These are phyloP conservation scores for Caryopteris hybrid DNA, from an alignment of 305 asterid genomes.

Conservation along the genomic window DNA sequence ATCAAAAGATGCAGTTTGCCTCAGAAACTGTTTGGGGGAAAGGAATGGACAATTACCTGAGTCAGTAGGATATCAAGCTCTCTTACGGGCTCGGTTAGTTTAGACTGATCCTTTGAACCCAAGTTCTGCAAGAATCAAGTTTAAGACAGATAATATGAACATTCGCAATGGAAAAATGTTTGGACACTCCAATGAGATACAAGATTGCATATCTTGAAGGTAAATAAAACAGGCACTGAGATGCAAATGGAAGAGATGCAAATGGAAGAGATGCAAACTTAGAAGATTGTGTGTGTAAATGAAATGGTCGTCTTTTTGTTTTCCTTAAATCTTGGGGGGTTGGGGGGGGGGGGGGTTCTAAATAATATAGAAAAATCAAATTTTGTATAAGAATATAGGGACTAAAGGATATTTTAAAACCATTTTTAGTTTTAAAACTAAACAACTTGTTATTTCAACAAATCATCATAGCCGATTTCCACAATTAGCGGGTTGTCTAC, in stretches of 20 bases:
- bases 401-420: no score
- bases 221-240: neutral
- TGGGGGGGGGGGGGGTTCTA: no score
- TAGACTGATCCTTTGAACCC: constrained; percentile 72
- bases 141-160: neutral
- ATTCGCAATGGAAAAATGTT: neutral
- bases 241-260: neutral
- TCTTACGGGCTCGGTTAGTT: constrained; percentile 75
- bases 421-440: no score
- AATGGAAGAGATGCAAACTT: no score
- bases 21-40: constrained; percentile 1
- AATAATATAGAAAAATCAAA: no score
- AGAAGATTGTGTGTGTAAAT: no score
- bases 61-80: constrained; percentile 89
- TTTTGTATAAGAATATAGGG: no score
- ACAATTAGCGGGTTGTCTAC: no score
- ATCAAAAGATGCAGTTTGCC: constrained; percentile 13
- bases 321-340: no score
- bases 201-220: neutral
- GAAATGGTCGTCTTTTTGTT: no score
- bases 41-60: constrained; percentile 50
- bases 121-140: constrained; percentile 53
- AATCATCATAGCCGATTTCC: no score
- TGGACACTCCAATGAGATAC: neutral
- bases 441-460: no score